A percentile compares a stretch with the other conserved stretches of the same genome.
phyloP scores from a whole-genome alignment of 345 rosid genomes.

The Eucalyptus sp. region DNA sequence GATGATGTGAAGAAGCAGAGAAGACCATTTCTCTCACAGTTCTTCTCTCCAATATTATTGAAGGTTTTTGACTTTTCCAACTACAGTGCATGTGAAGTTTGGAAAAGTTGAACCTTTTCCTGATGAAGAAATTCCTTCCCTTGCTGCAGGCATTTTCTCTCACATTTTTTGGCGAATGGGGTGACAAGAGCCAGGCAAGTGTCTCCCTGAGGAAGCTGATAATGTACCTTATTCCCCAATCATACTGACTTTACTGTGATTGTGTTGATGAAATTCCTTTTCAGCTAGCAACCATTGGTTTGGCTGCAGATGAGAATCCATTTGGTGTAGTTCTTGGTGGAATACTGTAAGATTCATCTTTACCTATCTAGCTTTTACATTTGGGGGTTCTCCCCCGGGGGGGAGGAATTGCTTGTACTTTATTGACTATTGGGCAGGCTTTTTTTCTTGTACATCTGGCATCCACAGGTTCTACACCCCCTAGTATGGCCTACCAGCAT shows the following conservation, averaged over 20 bases:
- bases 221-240: not conserved
- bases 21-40: slow-evolving; percentile 54
- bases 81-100: not conserved
- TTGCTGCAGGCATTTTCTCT: slow-evolving; percentile 86
- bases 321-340: slow-evolving; percentile 86
- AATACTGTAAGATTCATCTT: slow-evolving; percentile 34
- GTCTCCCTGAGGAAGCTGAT: not conserved
- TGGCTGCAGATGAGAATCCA: slow-evolving; percentile 95
- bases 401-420: not conserved
- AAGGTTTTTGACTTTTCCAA: slow-evolving; percentile 30
- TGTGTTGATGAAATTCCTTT: not conserved
- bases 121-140: not conserved
- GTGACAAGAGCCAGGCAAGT: slow-evolving; percentile 91
- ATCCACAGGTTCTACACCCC: not conserved
- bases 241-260: not conserved
- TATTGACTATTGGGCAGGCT: not conserved
- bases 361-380: not conserved
- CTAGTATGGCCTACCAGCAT: not conserved
- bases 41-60: slow-evolving; percentile 78
- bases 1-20: slow-evolving; percentile 60
- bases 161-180: slow-evolving; percentile 93
- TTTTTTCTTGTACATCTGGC: not conserved
- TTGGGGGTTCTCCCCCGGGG: not conserved
- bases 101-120: not conserved
- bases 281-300: slow-evolving; percentile 89